These are phyloP conservation scores for Dictyostelium brefeldianum DNA, from an alignment of 78 protist species.

Conservation along the genomic window DNA sequence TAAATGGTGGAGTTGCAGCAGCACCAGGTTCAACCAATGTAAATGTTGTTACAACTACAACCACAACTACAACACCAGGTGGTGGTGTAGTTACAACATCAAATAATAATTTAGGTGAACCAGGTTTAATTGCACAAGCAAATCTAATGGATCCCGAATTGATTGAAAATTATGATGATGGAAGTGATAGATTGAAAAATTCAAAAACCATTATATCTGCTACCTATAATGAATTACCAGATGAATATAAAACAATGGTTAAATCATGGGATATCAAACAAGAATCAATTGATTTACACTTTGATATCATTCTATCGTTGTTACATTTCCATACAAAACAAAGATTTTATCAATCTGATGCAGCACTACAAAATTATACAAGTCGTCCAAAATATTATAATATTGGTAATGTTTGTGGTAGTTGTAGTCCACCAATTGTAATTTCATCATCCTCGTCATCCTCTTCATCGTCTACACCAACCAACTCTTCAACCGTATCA, in stretches of 20 bases:
- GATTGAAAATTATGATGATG: slow-evolving; percentile 17
- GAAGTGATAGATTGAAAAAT: neutral
- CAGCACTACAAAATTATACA: neutral
- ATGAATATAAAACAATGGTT: slow-evolving; percentile 45
- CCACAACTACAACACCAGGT: neutral
- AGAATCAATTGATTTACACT: slow-evolving; percentile 20
- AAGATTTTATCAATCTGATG: slow-evolving; percentile 1
- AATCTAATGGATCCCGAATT: neutral
- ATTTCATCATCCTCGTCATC: neutral
- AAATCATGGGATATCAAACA: slow-evolving; percentile 61
- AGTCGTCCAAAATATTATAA: neutral
- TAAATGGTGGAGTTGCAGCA: neutral
- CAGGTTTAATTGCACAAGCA: neutral
- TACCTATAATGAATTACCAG: slow-evolving; percentile 12
- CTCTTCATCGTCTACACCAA: neutral
- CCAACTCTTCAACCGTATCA: neutral
- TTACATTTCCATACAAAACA: slow-evolving; percentile 65
- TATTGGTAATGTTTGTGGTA: neutral
- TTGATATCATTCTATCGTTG: slow-evolving; percentile 40
- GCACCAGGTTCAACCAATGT: neutral
- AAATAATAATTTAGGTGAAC: neutral
- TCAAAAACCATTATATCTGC: slow-evolving; percentile 23
- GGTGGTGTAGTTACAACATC: neutral
- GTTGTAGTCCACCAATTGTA: neutral
- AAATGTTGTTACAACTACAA: neutral